Base-by-base conservation (phyloP, 176 grass and related monocot genomes). In the Urochloa ruziziensis region DNA sequence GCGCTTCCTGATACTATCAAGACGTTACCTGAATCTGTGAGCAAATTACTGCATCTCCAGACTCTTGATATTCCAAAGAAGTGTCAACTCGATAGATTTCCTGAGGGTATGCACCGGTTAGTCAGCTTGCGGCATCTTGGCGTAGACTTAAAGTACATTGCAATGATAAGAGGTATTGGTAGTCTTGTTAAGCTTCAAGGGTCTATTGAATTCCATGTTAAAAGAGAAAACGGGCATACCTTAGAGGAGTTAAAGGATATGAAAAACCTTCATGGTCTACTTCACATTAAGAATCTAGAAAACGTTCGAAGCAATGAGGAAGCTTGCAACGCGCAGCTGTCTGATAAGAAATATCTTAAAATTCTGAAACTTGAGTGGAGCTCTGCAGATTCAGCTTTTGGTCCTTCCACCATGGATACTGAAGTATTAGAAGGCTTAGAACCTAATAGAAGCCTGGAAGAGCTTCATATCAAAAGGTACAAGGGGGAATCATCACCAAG, bases 11-110 rank as follows among this genome's bases (percentile, higher is more conserved):
- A 60, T 42, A 91, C 74, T 80, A 65, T 94, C 48, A 85, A 80
- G 77, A 29, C 16, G 10, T 37, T 94, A 62, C 29, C 88, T 30
- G 70, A 58, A 23, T 83, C 82, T 54, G 37, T 88, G n/a, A 86
- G 88, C 66, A 64, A 70, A 43, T 84, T 88, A 83, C 62, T 82
- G 64, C 91, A 94, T 74, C 85, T 94, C n/a, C 91, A 94, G 58
- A 70, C 77, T 33, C 24, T 94, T 53, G 79, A 83, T 79, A 44
- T 94, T 40, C 73, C 86, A 1, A 88, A 72, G 17, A 85, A 81
- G 58, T 86, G 70, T 62, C 62, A 74, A 23, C 42, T 88, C 2
- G 39, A 89, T 58, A 39, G 34, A 11, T 32, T 89, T 62, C 82
- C 86, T 52, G 40, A 78, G 48, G 74, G 65, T 33, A 85, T 89